phyloP scores from a whole-genome alignment of 495 filamentous ascomycete genomes.

The Sphaerosporella brunnea region DNA sequence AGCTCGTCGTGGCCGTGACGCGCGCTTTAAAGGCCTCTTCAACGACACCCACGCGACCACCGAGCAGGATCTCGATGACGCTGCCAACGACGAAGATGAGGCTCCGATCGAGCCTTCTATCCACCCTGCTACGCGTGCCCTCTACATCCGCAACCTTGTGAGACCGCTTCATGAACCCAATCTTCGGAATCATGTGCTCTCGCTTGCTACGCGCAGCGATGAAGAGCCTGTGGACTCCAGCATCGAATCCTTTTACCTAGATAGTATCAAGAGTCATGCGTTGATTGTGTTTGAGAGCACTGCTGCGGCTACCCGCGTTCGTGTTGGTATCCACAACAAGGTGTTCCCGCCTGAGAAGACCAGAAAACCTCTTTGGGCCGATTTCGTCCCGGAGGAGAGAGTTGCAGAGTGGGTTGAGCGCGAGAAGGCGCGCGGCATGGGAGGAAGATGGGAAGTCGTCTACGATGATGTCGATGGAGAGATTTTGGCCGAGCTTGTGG shows the following conservation, averaged over 20 bases:
- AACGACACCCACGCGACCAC: conserved; percentile 14
- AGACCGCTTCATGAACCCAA: conserved; percentile 52
- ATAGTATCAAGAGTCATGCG: conserved; percentile 73
- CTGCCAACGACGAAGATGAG: conserved; percentile 22
- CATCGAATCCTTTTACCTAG: conserved; percentile 56
- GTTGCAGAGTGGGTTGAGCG: conserved; percentile 55
- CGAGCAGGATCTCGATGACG: conserved; percentile 3
- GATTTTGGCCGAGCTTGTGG: conserved; percentile 38
- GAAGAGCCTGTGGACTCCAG: conserved; percentile 29
- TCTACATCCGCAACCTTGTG: conserved; percentile 88
- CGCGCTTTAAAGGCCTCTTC: conserved; percentile 41
- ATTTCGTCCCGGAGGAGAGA: conserved; percentile 69
- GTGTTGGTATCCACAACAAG: conserved; percentile 53
- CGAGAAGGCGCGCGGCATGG: conserved; percentile 39
- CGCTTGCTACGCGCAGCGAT: conserved; percentile 29
- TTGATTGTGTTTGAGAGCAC: conserved; percentile 52
- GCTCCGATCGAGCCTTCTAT: conserved; percentile 37
- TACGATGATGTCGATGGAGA: conserved; percentile 38
- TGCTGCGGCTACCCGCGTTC: conserved; percentile 58
- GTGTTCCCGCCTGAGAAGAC: conserved; percentile 78
- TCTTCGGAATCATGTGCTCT: conserved; percentile 48
- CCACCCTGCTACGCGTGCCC: conserved; percentile 64
- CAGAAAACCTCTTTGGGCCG: conserved; percentile 69
- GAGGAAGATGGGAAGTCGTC: conserved; percentile 49
- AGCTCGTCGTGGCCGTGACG: conserved; percentile 23